Percentiles rank a stretch among this genome's conserved stretches.
Evolutionary conservation across 257 asterid genomes (phyloP).

Genomic region (Fraxinus americana): DNA sequence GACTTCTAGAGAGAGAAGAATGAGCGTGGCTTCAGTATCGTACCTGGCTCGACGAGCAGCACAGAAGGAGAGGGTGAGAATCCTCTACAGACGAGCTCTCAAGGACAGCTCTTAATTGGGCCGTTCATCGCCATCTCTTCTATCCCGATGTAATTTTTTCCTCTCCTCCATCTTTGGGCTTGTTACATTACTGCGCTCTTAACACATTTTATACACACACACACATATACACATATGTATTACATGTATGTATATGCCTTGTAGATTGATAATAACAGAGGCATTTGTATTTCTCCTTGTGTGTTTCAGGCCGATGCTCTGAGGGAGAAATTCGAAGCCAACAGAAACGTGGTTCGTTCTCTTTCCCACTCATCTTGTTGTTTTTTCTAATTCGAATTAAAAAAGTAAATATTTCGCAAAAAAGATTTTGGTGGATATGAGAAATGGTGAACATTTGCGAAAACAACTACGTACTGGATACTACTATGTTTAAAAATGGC

Average conservation of each 20-base stretch:
- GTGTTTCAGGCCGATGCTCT: constrained; percentile 77
- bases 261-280: background rate
- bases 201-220: background rate
- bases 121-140: constrained; percentile 98
- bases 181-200: constrained; percentile 36
- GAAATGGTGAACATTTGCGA: background rate
- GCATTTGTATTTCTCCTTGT: background rate
- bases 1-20: constrained; percentile 28
- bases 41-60: constrained; percentile 87
- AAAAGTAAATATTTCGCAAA: background rate
- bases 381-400: background rate
- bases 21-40: constrained; percentile 74
- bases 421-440: background rate
- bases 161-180: constrained; percentile 38
- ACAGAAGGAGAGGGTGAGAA: constrained; percentile 95
- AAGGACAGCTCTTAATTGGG: constrained; percentile 98
- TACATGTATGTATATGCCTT: background rate
- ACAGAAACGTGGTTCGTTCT: constrained; percentile 65
- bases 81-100: constrained; percentile 91
- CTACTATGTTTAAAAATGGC: background rate
- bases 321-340: constrained; percentile 81
- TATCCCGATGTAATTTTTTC: constrained; percentile 64
- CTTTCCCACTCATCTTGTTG: constrained; percentile 4
- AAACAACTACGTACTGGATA: background rate
- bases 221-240: background rate